Evolutionary conservation across 257 asterid genomes (phyloP).

Genomic region (Nicotiana obtusifolia): DNA sequence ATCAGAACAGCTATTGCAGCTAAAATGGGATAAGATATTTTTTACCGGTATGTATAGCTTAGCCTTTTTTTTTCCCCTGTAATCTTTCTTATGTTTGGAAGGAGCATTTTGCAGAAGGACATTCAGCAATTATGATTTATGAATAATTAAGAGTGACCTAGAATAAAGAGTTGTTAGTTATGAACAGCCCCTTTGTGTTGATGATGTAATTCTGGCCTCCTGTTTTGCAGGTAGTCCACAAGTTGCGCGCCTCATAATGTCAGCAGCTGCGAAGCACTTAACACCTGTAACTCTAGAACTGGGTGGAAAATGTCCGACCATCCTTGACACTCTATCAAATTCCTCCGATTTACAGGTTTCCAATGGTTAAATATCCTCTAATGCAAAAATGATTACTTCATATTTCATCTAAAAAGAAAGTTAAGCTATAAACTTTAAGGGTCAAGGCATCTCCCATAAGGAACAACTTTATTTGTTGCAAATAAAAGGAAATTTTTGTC

Average conservation of each 20-base stretch:
- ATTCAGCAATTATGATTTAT: not conserved
- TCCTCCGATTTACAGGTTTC: slow-evolving; percentile 63
- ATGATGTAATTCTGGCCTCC: not conserved
- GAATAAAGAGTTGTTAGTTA: not conserved
- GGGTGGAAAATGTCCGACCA: slow-evolving; percentile 90
- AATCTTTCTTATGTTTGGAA: not conserved
- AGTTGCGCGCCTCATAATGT: slow-evolving; percentile 66
- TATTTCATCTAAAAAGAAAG: not conserved
- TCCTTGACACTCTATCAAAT: slow-evolving; percentile 55
- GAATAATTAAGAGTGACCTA: not conserved
- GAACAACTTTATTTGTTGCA: not conserved
- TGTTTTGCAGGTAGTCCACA: slow-evolving; percentile 60
- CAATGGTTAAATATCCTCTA: not conserved
- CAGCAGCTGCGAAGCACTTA: slow-evolving; percentile 92
- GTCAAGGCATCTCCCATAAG: not conserved
- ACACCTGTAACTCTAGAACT: slow-evolving; percentile 94
- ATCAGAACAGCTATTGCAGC: slow-evolving; percentile 55
- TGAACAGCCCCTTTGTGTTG: not conserved
- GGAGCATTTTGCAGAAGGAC: not conserved
- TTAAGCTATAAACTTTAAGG: not conserved
- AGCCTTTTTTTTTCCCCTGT: not conserved
- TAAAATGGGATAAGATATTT: slow-evolving; percentile 88
- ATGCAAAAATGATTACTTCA: not conserved
- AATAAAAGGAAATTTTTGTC: not conserved
- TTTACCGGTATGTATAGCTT: slow-evolving; percentile 71